These are phyloP conservation scores for Epichloe festucae DNA, from an alignment of 2,329 filamentous ascomycete genomes.

Conservation along the genomic window DNA sequence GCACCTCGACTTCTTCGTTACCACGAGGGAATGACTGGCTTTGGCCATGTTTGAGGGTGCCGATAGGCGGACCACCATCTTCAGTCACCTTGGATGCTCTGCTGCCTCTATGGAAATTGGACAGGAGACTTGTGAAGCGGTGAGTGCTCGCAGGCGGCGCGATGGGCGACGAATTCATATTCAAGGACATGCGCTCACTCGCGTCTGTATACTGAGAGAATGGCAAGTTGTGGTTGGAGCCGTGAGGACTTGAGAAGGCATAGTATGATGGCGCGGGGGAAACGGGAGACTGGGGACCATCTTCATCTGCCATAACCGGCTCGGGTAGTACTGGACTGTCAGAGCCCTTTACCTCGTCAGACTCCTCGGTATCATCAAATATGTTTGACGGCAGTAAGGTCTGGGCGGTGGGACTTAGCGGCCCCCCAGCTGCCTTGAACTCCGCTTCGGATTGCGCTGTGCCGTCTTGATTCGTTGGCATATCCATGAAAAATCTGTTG, in stretches of 20 bases:
- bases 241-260: conserved; percentile 48
- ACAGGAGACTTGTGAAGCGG: conserved; percentile 39
- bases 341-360: conserved; percentile 29
- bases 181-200: conserved; percentile 30
- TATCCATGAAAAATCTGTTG: conserved; percentile 39
- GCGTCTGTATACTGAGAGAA: conserved; percentile 37
- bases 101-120: conserved; percentile 47
- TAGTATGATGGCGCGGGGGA: conserved; percentile 46
- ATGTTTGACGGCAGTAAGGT: conserved; percentile 58
- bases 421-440: conserved; percentile 48
- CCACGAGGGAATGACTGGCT: conserved; percentile 65
- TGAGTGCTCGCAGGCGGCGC: conserved; percentile 16
- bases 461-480: conserved; percentile 25
- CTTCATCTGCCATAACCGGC: conserved; percentile 16
- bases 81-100: conserved; percentile 41
- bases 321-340: conserved; percentile 22
- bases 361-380: conserved; percentile 47
- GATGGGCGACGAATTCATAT: conserved; percentile 27
- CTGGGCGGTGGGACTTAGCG: conserved; percentile 65
- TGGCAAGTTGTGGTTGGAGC: conserved; percentile 44
- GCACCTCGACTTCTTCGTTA: conserved; percentile 40
- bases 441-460: conserved; percentile 47
- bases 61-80: conserved; percentile 45
- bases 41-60: conserved; percentile 56
- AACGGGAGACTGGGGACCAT: conserved; percentile 46